Evolutionary conservation across 164 flowering plant species (phyloP).

Genomic region (Nelumbo lutea): DNA sequence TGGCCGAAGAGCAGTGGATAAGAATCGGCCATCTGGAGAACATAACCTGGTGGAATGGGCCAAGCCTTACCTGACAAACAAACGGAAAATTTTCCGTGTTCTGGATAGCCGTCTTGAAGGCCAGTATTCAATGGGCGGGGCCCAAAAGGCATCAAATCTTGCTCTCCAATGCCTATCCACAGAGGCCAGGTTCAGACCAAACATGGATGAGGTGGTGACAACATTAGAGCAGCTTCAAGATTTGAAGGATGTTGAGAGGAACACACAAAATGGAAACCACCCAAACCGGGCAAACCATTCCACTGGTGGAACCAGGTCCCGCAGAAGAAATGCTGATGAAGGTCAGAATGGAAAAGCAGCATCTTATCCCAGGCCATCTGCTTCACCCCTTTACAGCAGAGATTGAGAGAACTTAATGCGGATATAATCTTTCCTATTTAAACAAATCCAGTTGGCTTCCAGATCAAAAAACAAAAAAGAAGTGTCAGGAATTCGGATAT

Average conservation of each 20-base stretch:
- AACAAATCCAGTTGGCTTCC: neutral
- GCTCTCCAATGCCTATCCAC: conserved; percentile 58
- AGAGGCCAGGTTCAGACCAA: conserved; percentile 64
- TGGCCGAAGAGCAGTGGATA: conserved; percentile 64
- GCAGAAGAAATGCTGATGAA: conserved; percentile 18
- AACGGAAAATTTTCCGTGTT: conserved; percentile 48
- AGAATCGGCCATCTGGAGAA: conserved; percentile 67
- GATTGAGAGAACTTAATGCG: neutral
- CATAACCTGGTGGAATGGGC: conserved; percentile 82
- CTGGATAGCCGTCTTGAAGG: conserved; percentile 66
- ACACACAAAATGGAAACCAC: conserved; percentile 8
- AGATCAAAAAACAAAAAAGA: neutral
- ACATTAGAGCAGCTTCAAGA: conserved; percentile 58
- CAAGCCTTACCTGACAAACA: conserved; percentile 56
- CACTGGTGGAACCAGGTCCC: conserved; percentile 16
- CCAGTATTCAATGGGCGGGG: conserved; percentile 44
- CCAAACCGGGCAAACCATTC: conserved; percentile 11
- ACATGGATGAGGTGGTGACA: conserved; percentile 53
- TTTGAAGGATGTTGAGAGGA: conserved; percentile 15
- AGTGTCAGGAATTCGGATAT: neutral
- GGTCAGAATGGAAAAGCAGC: conserved; percentile 13
- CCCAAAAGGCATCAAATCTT: conserved; percentile 43
- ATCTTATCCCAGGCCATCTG: conserved; percentile 44
- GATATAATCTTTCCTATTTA: neutral
- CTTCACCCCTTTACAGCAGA: conserved; percentile 22